Evolutionary conservation across 805 yeast species (phyloP).

Genomic region (Metschnikowia shivogae): DNA sequence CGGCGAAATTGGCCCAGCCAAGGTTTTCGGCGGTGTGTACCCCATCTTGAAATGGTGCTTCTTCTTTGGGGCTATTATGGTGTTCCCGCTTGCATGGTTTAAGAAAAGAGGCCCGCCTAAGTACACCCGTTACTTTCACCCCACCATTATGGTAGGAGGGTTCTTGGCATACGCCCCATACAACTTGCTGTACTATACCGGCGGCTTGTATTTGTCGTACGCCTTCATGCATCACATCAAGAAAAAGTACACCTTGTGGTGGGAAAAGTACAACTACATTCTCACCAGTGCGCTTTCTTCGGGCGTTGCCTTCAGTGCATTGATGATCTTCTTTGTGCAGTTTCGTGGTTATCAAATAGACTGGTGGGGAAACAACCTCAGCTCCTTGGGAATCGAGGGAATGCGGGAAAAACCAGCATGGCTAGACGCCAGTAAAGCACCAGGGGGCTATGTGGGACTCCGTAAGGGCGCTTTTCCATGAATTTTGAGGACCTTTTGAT

Average conservation of each 20-base stretch:
- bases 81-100: constrained; percentile 35
- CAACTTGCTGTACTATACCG: constrained; percentile 50
- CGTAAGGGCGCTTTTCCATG: constrained; percentile 15
- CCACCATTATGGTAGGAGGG: constrained; percentile 51
- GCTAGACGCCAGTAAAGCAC: constrained; percentile 28
- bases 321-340: constrained; percentile 54
- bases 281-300: constrained; percentile 55
- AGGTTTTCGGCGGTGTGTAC: constrained; percentile 54
- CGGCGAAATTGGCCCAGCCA: constrained; percentile 57
- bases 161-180: constrained; percentile 48
- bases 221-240: constrained; percentile 54
- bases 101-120: constrained; percentile 33
- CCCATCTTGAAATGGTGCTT: constrained; percentile 56
- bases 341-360: constrained; percentile 38
- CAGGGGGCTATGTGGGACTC: constrained; percentile 19
- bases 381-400: constrained; percentile 36
- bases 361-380: constrained; percentile 64
- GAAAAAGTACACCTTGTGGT: constrained; percentile 50
- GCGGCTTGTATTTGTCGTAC: constrained; percentile 56
- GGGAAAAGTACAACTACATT: constrained; percentile 71
- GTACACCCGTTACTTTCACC: constrained; percentile 44
- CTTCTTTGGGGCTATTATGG: constrained; percentile 46
- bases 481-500: neutral
- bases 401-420: constrained; percentile 23
- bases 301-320: constrained; percentile 60